A percentile compares a stretch with the other conserved stretches of the same genome.
Evolutionary conservation across 768 basidiomycete genomes (phyloP).

Genomic region (Agrocybe pediades): DNA sequence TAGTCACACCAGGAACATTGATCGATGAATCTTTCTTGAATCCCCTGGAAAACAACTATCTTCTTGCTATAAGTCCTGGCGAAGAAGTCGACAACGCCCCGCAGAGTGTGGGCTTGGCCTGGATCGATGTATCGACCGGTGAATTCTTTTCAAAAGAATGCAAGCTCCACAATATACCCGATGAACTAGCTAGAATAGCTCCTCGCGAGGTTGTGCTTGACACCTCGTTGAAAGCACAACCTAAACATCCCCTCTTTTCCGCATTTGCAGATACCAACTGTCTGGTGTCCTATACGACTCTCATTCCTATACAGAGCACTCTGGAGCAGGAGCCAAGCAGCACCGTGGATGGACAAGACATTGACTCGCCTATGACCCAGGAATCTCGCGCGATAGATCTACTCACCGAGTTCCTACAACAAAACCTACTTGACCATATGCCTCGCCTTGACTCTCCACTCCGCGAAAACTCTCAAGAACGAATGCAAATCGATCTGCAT

Average conservation of each 20-base stretch:
- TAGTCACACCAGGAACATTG: constrained; percentile 92
- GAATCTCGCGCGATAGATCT: constrained; percentile 63
- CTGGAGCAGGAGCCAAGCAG: background rate
- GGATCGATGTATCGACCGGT: constrained; percentile 94
- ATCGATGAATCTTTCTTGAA: constrained; percentile 90
- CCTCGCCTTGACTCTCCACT: constrained; percentile 60
- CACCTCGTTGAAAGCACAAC: constrained; percentile 32
- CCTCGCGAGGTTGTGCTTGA: constrained; percentile 78
- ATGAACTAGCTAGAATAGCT: constrained; percentile 79
- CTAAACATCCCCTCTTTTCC: constrained; percentile 47
- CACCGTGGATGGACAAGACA: background rate
- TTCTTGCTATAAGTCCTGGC: constrained; percentile 60
- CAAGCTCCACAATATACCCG: constrained; percentile 57
- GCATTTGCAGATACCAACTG: constrained; percentile 55
- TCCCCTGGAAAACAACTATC: constrained; percentile 86
- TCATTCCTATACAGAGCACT: background rate
- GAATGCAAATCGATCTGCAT: constrained; percentile 91
- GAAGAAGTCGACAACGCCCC: constrained; percentile 7
- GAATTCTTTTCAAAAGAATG: constrained; percentile 83
- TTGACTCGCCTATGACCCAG: background rate
- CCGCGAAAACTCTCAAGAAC: constrained; percentile 51
- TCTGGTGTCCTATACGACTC: constrained; percentile 51
- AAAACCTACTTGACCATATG: constrained; percentile 78
- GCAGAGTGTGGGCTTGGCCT: constrained; percentile 69
- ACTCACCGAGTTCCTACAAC: constrained; percentile 64